Evolutionary conservation across 176 grass and related monocot genomes (phyloP), one percentile per base, ranked within the genome.

Genomic region (Thinopyrum elongatum): DNA sequence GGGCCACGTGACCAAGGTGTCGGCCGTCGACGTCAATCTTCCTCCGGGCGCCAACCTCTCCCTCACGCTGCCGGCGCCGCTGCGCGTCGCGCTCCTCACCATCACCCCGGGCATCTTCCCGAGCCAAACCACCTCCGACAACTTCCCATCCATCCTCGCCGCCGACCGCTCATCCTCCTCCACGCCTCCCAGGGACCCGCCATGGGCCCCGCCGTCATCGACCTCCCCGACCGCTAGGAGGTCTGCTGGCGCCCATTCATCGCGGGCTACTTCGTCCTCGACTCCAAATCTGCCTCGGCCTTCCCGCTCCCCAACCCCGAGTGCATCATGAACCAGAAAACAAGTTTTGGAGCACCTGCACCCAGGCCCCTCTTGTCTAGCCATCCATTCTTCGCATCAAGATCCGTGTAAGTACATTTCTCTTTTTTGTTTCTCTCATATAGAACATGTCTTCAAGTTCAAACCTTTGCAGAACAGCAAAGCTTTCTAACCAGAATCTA

Each of bases 121-220:
- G 4, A 15, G 27, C 5, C 8, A n/a, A 38, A 12, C 33, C 61
- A 65, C 78, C 59, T 2, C 78, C 36, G 1, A 13, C 8, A 65
- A 46, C 60, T 65, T 44, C 60, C 59, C 78, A 8, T 42, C 35
- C 60, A 35, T 80, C 78, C 1, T 80, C 36, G 78, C 78, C 36
- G 59, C 11, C 78, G 78, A 80, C 59, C 35, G 60, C 60, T 65
- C 78, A 25, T 80, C 78, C 78, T 80, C 22, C 36, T 73, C 38
- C 62, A 64, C 33, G 78, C 61, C 23, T 25, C 42, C 78, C 60
- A 80, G 36, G 78, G 60, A n/a, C 12, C 30, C 36, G 13, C n/a
- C n/a, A n/a, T n/a, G n/a, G n/a, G n/a, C n/a, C n/a, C n/a, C 25
- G 28, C 61, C 60, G 2, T 47, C 61, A 35, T 42, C 78, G 78